A percentile compares a stretch with the other conserved stretches of the same genome.
phyloP scores from a whole-genome alignment of 768 basidiomycete genomes.

The Myochromella boudieri region DNA sequence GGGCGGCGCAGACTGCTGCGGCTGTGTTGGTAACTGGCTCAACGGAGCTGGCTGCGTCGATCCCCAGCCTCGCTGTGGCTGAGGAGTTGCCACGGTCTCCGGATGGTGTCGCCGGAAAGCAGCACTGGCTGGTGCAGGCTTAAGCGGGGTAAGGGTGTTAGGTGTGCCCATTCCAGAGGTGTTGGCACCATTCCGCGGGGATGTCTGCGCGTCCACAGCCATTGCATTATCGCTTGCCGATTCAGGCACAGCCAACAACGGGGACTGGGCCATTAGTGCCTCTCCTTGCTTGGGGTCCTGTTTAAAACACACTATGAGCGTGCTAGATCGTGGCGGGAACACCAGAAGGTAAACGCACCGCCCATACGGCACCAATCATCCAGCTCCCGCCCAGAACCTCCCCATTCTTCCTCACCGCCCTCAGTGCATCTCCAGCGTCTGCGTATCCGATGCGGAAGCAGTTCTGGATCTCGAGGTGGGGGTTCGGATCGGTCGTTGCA shows the following conservation, averaged over 20 bases:
- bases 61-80: slow-evolving; percentile 23
- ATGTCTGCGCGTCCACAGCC: slow-evolving; percentile 43
- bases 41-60: slow-evolving; percentile 10
- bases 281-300: slow-evolving; percentile 63
- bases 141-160: slow-evolving; percentile 67
- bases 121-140: slow-evolving; percentile 67
- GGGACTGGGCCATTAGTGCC: slow-evolving; percentile 43
- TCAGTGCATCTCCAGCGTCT: slow-evolving; percentile 69
- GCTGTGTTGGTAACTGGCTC: slow-evolving; percentile 11
- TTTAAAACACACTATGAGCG: slow-evolving; percentile 21
- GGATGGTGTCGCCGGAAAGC: slow-evolving; percentile 58
- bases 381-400: slow-evolving; percentile 71
- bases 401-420: slow-evolving; percentile 82
- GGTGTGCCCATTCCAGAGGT: slow-evolving; percentile 28
- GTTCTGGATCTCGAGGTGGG: slow-evolving; percentile 67
- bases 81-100: slow-evolving; percentile 24
- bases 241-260: slow-evolving; percentile 20
- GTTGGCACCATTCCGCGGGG: slow-evolving; percentile 14
- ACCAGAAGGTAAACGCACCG: slow-evolving; percentile 52
- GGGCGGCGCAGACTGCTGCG: slow-evolving; percentile 12
- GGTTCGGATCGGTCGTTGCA: slow-evolving; percentile 65
- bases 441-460: slow-evolving; percentile 80
- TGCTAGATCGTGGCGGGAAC: background rate
- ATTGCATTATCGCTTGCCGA: slow-evolving; percentile 35
- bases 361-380: slow-evolving; percentile 89